Evolutionary conservation across 495 filamentous ascomycete species (phyloP).

Genomic region (Margaritispora aquatica): DNA sequence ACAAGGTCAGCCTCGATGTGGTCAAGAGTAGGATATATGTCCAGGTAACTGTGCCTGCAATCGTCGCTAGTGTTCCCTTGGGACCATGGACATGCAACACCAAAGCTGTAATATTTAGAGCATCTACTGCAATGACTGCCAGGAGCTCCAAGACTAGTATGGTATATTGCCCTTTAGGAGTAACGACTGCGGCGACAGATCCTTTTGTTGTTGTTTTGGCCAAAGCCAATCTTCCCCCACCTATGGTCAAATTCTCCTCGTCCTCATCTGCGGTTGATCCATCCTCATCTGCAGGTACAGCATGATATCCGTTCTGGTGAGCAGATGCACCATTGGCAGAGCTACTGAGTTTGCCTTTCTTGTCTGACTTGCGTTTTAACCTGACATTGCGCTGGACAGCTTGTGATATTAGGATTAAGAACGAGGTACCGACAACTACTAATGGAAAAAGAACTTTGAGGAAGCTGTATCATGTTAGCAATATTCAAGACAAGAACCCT

Average conservation of each 20-base stretch:
- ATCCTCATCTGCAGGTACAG: constrained; percentile 7
- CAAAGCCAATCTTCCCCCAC: constrained; percentile 46
- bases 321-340: constrained; percentile 8
- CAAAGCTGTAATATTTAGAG: constrained; percentile 56
- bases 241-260: constrained; percentile 58
- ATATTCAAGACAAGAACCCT: not conserved
- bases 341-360: constrained; percentile 39
- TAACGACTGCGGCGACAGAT: constrained; percentile 68
- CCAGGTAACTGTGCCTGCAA: constrained; percentile 66
- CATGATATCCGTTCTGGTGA: constrained; percentile 2
- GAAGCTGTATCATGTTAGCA: constrained; percentile 48
- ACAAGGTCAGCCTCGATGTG: constrained; percentile 64
- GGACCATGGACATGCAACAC: constrained; percentile 47
- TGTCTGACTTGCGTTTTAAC: constrained; percentile 41
- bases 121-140: constrained; percentile 65
- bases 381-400: constrained; percentile 39
- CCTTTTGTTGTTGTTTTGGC: constrained; percentile 56
- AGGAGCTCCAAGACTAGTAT: constrained; percentile 67
- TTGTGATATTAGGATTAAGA: constrained; percentile 56
- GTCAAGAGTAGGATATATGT: constrained; percentile 74
- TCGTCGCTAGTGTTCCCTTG: constrained; percentile 51
- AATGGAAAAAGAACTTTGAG: constrained; percentile 81
- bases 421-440: constrained; percentile 59
- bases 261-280: constrained; percentile 46
- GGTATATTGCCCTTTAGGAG: constrained; percentile 64